Base-by-base conservation (phyloP, 805 yeast species). In the Cyberlindnera samutprakarnensis region DNA sequence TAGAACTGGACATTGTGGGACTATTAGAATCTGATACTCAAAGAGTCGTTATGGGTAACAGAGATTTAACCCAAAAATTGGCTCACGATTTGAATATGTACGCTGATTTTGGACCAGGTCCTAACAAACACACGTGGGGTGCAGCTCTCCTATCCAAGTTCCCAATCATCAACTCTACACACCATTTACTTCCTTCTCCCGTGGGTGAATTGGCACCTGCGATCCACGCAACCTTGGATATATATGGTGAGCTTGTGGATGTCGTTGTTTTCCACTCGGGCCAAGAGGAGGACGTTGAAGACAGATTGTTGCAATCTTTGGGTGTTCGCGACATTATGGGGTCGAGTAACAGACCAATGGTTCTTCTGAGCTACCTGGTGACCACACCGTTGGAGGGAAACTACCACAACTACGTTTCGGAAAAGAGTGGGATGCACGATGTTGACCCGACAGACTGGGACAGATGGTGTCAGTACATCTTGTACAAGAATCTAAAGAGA, bases 181-280 rank as follows among this genome's bases (percentile, higher is more conserved):
- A 92, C 56, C 94, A 88, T 54, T 66, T 92, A 45, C 62, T 90
- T 35, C 98, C 98, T 4, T 84, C 95, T 6, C 98, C 98, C 2
- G 96, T 84, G 20, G 98, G 98, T 13, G 98, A 92, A 64, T 67
- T 92, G 33, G 98, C 98, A 0, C 98, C 98, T 5, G 97, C 96
- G 1, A 92, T 92, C 44, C 95, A 83, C 56, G 98, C 98, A 3
- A 90, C 96, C 1, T 63, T 92, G 40, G 90, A 87, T 44, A 82
- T 92, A 23, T 88, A 87, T 57, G 95, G 96, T 10, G 80, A 78
- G 47, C 54, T 66, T 14, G 83, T 92, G 6, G 98, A 92, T 55
- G 84, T 92, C 16, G 90, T 92, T 36, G 98, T 92, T 16, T 92
- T 92, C 82, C 98, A 92, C 56, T 76, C 92, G 27, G 98, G 98